Evolutionary conservation across 2,329 filamentous ascomycete species (phyloP), one percentile per base, ranked within the genome.

Genomic region (Fusarium pilosicola): DNA sequence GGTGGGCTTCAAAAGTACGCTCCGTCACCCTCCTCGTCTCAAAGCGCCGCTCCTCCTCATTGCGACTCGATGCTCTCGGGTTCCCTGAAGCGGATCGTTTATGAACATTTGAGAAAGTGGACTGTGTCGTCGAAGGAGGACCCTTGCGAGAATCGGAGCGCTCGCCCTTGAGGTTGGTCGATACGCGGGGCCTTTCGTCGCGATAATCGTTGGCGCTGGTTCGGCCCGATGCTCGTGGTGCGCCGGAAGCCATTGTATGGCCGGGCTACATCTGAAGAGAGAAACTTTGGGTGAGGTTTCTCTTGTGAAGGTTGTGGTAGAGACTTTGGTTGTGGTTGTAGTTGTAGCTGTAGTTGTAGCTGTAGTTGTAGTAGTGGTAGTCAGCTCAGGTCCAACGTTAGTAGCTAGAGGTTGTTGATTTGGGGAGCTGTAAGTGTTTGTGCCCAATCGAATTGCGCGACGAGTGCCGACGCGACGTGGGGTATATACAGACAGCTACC

Each of bases 11-110:
- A 62, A 80, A 89, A 79, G 77, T 86, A 79, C 78, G 86, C 81
- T 92, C 90, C 13, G 87, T 90, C 38, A 83, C 77, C 77, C 88
- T 85, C 71, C 89, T 83, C 79, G 89, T 87, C 71, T 89, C 87
- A 65, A 83, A 81, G n/a, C 80, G 79, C 24, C 83, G 76, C 65
- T 84, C 83, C 24, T 82, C 85, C 38, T 84, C 80, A 46, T 80
- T 81, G 73, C 86, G 85, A 78, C 84, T 88, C 24, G 81, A 80
- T 82, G 69, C 83, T 57, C 90, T 85, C 4, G 88, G 86, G 67
- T 89, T 88, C 17, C 87, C 87, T 20, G 90, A 92, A 5, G 88
- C 84, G 24, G 86, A 85, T 62, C 89, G 86, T 81, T 90, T 91
- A 78, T 91, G 80, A 36, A 83, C 83, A 74, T 82, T 82, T 41